Evolutionary conservation across 176 grass and related monocot species (phyloP).

Genomic region (Poa annua): DNA sequence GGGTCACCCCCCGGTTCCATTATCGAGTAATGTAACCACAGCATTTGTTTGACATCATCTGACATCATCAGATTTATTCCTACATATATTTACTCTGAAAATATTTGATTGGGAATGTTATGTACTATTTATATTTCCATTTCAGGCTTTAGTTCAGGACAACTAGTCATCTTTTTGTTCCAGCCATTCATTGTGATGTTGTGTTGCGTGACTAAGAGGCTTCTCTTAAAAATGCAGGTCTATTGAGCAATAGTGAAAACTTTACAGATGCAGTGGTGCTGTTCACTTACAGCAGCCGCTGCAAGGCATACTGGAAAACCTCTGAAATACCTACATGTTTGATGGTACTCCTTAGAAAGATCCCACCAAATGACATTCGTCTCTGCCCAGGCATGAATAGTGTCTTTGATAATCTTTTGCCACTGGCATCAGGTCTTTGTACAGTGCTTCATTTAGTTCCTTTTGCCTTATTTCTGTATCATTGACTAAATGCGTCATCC

Average conservation of each 20-base stretch:
- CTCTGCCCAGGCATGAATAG: constrained; percentile 14
- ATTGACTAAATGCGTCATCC: constrained; percentile 37
- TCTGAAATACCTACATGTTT: not conserved
- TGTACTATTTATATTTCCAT: constrained; percentile 14
- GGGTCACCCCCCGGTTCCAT: too few species aligned
- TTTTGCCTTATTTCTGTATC: constrained; percentile 13
- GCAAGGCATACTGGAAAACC: not conserved
- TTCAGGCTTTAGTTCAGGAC: not conserved
- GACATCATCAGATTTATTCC: not conserved
- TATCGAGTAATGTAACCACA: too few species aligned
- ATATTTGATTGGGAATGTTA: not conserved
- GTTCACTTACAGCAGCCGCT: not conserved
- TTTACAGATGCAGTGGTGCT: not conserved
- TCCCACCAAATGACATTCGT: not conserved
- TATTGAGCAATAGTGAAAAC: not conserved
- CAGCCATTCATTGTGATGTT: not conserved
- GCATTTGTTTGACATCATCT: too few species aligned
- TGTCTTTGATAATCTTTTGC: constrained; percentile 34
- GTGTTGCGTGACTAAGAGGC: not conserved
- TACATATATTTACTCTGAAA: not conserved
- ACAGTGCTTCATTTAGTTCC: constrained; percentile 26
- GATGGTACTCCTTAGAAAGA: not conserved
- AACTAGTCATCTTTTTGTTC: constrained; percentile 10
- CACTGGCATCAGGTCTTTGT: not conserved
- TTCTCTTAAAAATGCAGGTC: constrained; percentile 17